Conservation (phyloP, 306 rosid genomes). For the Vigna radiata region DNA sequence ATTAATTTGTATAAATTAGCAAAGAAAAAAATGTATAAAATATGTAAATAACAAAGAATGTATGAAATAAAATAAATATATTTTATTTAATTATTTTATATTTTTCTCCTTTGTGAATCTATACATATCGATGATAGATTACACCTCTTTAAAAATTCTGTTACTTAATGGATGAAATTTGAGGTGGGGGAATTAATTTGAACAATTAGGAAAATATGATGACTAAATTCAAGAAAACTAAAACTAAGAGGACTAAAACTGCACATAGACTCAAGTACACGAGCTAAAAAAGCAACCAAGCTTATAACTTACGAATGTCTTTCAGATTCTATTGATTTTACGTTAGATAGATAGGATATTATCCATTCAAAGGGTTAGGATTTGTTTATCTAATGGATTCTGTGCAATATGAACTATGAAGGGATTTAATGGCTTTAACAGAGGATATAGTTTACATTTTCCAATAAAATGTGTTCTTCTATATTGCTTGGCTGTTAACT, state of each 20-base stretch:
- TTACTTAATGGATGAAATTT: neutral
- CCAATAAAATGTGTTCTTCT: slow-evolving; percentile 30
- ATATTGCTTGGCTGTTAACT: slow-evolving; percentile 12
- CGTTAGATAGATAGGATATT: slow-evolving; percentile 11
- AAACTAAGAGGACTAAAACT: neutral
- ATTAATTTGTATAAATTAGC: neutral
- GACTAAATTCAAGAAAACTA: neutral
- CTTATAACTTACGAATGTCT: slow-evolving; percentile 17
- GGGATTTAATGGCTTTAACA: slow-evolving; percentile 1
- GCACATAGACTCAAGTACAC: neutral
- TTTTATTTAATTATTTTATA: neutral
- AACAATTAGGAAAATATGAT: neutral
- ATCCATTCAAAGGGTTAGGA: neutral
- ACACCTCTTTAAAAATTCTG: neutral
- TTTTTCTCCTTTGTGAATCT: neutral
- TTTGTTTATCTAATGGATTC: neutral
- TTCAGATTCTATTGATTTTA: slow-evolving; percentile 33
- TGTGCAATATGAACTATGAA: neutral
- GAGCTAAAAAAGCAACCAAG: neutral
- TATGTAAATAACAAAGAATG: neutral
- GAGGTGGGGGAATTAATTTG: neutral
- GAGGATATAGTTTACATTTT: slow-evolving; percentile 34
- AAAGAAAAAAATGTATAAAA: neutral
- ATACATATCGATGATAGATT: neutral
- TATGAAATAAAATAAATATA: neutral